Evolutionary conservation across 768 basidiomycete species (phyloP), one percentile per base, ranked within the genome.

Genomic region (Panaeolus papilionaceus): DNA sequence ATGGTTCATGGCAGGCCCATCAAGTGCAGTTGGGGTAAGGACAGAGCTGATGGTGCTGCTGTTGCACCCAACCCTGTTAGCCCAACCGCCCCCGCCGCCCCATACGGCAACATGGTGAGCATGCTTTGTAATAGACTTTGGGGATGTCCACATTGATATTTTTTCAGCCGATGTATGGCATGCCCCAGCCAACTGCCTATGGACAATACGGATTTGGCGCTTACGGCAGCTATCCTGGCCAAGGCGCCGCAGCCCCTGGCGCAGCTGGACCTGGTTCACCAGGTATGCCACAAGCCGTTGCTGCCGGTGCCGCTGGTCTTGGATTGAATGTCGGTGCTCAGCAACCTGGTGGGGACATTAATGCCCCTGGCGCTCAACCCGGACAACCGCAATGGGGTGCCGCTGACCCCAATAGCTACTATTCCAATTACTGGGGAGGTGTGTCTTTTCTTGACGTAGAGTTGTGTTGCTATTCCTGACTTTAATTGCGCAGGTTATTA

Each of bases 11-110:
- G 97, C 61, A 83, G 98, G 44, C 95, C 96, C 8, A 95, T 99
- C 85, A 99, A 98, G 81, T 97, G 95, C 79, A 95, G 94, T 74
- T 99, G 98, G 98, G 98, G 98, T 66, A 99, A 98, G 80, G 97
- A 98, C 77, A 87, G 94, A 69, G 91, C 89, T 26, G 91, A 92
- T 76, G 92, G 89, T 39, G 54, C 16, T 33, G 87, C 85, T 28
- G 83, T 86, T 28, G 84, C 80, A 16, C 54, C 54, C 33, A 78
- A 74, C 39, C 81, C 82, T 42, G 77, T 92, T 72, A 91, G 89
- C 72, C 91, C 92, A 38, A 82, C 87, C 58, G 78, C 86, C 28
- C 78, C 82, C 40, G 86, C 90, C 61, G 76, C 90, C 51, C 89
- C 92, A 16, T 95, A 95, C 76, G 92, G 87, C 68, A 91, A 89